Evolutionary conservation across 2,329 filamentous ascomycete genomes (phyloP).

Genomic region (Sphaerulina vaccinii): DNA sequence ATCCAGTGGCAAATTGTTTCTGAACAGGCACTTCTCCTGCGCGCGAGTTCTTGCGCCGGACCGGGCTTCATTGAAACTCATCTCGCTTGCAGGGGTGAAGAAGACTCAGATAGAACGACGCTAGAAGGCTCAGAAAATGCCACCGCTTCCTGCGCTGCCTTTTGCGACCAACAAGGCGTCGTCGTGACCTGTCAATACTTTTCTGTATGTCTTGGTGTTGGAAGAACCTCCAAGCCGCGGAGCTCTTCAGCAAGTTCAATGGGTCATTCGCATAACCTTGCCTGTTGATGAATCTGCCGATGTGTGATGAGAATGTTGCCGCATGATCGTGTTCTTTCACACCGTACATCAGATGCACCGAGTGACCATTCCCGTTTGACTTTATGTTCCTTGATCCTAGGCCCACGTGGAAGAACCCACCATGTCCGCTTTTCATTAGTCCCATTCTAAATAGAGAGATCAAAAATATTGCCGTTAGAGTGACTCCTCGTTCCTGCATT

Average conservation of each 20-base stretch:
- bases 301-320: no score
- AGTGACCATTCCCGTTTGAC: no score
- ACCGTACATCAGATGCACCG: no score
- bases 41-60: slow-evolving; percentile 10
- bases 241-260: not conserved
- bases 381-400: no score
- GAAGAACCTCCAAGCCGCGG: not conserved
- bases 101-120: slow-evolving; percentile 13
- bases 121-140: slow-evolving; percentile 9
- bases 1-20: slow-evolving; percentile 23
- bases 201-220: not conserved
- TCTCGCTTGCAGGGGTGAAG: slow-evolving; percentile 20
- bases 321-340: no score
- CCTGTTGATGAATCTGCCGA: no score
- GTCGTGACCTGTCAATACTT: not conserved
- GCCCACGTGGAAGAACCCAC: no score
- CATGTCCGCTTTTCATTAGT: no score
- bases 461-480: no score
- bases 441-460: no score
- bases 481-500: no score
- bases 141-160: not conserved
- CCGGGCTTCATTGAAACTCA: slow-evolving; percentile 5
- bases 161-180: not conserved
- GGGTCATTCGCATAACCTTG: no score
- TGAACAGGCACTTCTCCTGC: slow-evolving; percentile 1